Base-by-base conservation (phyloP, 495 filamentous ascomycete species). In the Trichoderma gamsii region DNA sequence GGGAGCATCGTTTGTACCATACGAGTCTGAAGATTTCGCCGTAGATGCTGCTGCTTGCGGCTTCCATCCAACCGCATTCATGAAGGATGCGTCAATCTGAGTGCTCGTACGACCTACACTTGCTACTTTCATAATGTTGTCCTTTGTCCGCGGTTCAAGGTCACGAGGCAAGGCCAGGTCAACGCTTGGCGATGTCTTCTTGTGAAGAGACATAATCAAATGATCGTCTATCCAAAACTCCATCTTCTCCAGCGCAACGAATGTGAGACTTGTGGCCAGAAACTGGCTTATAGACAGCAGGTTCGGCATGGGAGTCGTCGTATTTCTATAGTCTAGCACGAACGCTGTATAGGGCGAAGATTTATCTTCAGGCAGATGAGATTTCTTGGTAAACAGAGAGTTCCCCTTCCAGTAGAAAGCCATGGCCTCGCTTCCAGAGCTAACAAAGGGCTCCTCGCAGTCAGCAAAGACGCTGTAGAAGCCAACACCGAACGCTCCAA, bases 361-460 rank as follows among this genome's bases (percentile, higher is more conserved):
- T 63, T 92, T 81, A 9, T 82, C 81, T 63, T 84, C 80, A 5
- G 89, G 85, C 7, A 97, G 74, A 73, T 88, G 87, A 41, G 92
- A 78, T 65, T 89, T 86, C 72, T 92, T 88, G 5, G 96, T 99
- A 74, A 95, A 97, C 5, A 99, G 83, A 8, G 91, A 90, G 76
- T 97, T 96, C 21, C 88, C 91, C 76, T 96, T 97, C 96, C 96
- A 99, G 79, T 97, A 98, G 76, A 99, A 99, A 13, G 94, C 94
- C 91, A 99, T 96, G 27, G 92, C 93, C 73, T 95, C 86, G 65
- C 85, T 85, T 2, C 95, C 96, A 0, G 94, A 97, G 61, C 89
- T 92, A 66, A 98, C 89, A 75, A 98, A 97, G 5, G 96, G 96
- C 72, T 97, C 92, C 74, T 99, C 96, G 74, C 93, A 97, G 74